These are phyloP conservation scores for Cryptococcus maquisensis DNA, from an alignment of 1,284 basidiomycete genomes.

Conservation along the genomic window DNA sequence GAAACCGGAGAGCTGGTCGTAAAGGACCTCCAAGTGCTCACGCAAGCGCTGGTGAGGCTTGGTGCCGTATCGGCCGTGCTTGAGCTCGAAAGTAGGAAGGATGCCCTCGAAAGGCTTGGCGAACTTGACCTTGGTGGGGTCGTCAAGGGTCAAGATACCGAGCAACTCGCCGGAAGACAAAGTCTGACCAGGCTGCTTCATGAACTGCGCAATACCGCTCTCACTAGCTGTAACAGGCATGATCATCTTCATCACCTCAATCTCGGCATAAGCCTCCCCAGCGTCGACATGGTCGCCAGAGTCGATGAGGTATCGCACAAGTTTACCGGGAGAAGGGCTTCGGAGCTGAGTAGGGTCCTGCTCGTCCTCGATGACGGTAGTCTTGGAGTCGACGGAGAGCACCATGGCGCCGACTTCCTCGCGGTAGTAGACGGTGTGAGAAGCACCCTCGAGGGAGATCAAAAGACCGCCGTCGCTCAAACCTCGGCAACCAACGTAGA, in stretches of 20 bases:
- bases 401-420: constrained; percentile 95
- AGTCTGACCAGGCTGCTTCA: constrained; percentile 96
- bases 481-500: constrained; percentile 81
- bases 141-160: constrained; percentile 94
- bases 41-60: constrained; percentile 86
- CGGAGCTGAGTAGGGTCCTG: constrained; percentile 97
- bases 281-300: constrained; percentile 95
- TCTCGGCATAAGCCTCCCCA: constrained; percentile 96
- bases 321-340: constrained; percentile 94
- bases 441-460: constrained; percentile 84
- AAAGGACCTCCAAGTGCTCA: constrained; percentile 71
- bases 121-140: constrained; percentile 94
- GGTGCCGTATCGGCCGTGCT: constrained; percentile 74
- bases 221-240: constrained; percentile 96
- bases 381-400: constrained; percentile 93
- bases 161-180: constrained; percentile 97
- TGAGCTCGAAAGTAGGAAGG: constrained; percentile 77
- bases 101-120: constrained; percentile 97
- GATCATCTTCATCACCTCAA: constrained; percentile 99
- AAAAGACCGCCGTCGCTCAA: constrained; percentile 94
- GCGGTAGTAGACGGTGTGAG: constrained; percentile 97
- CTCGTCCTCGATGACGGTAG: constrained; percentile 97
- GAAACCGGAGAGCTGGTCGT: constrained; percentile 90
- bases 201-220: constrained; percentile 91
- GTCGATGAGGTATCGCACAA: constrained; percentile 91